These are phyloP conservation scores for Fusarium verrucosum DNA, from an alignment of 2,329 filamentous ascomycete species.

Conservation along the genomic window DNA sequence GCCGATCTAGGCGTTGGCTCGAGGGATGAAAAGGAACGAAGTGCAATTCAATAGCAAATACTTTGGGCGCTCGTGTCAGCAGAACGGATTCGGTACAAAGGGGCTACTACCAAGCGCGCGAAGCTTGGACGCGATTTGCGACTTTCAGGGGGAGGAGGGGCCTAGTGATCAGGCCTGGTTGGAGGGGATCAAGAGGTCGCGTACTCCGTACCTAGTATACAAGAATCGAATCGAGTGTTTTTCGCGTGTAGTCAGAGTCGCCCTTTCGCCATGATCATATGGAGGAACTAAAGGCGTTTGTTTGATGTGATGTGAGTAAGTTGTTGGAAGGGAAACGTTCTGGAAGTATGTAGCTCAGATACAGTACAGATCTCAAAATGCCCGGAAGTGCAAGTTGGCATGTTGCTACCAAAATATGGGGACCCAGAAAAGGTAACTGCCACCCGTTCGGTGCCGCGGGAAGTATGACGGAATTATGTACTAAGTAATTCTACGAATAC, in stretches of 20 bases:
- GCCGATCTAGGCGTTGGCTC: slow-evolving; percentile 31
- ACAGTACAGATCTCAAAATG: slow-evolving; percentile 41
- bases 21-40: slow-evolving; percentile 20
- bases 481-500: background rate
- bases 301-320: no score
- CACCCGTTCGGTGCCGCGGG: slow-evolving; percentile 17
- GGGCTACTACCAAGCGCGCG: slow-evolving; percentile 33
- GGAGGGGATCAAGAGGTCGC: slow-evolving; percentile 8
- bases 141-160: slow-evolving; percentile 36
- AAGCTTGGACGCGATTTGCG: slow-evolving; percentile 32
- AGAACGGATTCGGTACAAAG: slow-evolving; percentile 37
- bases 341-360: no score
- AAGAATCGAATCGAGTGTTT: slow-evolving; percentile 34
- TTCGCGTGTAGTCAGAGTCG: slow-evolving; percentile 26
- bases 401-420: slow-evolving; percentile 39
- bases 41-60: slow-evolving; percentile 35
- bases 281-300: slow-evolving; percentile 20
- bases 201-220: slow-evolving; percentile 44
- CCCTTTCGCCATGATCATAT: slow-evolving; percentile 37
- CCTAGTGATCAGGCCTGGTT: background rate
- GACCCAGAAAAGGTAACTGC: slow-evolving; percentile 32
- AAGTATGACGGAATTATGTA: slow-evolving; percentile 14
- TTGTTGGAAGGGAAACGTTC: slow-evolving; percentile 38
- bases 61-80: slow-evolving; percentile 42
- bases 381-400: slow-evolving; percentile 46